Base-by-base conservation (phyloP, 306 rosid genomes). In the Sicyos baderoa region DNA sequence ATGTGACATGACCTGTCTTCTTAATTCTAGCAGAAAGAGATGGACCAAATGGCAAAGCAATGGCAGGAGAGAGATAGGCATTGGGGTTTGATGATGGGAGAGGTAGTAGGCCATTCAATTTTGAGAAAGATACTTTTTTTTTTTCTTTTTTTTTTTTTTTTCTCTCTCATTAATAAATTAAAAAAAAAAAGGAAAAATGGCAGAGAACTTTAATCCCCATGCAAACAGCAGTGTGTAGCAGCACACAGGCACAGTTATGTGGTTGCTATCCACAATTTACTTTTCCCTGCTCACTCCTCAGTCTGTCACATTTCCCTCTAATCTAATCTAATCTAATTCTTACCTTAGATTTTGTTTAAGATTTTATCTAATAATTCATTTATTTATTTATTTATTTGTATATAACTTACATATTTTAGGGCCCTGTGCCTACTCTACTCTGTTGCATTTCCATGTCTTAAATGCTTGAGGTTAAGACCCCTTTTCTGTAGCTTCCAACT, bases 201-300 rank as follows among this genome's bases (percentile, higher is more conserved):
- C 70, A 76, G 74, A 68, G 73, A 45, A 77, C 78, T 79, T 82
- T 79, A 64, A 76, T 62, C 80, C 68, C 78, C 83, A 72, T 76
- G 77, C 85, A 76, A 56, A 73, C 78, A 61, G 74, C 74, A 4
- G 16, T 55, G 51, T 73, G 48, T 44, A 44, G 13, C 79, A 64
- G 61, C 29, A 25, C 29, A 25, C 29, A 25, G 29, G 74, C 80
- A 60, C 73, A 68, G 59, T 42, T 67, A 77, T 72, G 81, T 75
- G 80, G 75, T 81, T 81, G 81, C 82, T 79, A 81, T 82, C 87
- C 51, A 61, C 54, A 37, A 32, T 82, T 80, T 72, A 73, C 85
- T 80, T 85, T 81, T 60, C 76, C 78, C 79, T 83, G 76, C 75
- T 79, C 78, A 87, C 82, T 3, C 73, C 71, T n/a, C n/a, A n/a